Base-by-base conservation (phyloP, 1,284 basidiomycete genomes). In the Microbotryomycetes sp. region DNA sequence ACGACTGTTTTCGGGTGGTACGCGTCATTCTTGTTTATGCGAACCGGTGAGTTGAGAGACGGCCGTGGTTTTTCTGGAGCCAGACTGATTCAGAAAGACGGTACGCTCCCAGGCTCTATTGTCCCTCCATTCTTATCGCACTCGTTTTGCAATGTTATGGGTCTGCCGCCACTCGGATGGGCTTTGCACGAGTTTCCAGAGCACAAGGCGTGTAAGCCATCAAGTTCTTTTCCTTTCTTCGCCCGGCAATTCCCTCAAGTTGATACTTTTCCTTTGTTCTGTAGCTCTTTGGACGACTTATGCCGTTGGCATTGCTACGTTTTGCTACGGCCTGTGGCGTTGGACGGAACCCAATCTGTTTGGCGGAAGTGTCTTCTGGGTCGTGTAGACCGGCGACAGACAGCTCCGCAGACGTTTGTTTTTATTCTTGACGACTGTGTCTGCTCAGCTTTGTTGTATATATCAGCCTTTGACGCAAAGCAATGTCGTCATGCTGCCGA, bases 61-160 rank as follows among this genome's bases (percentile, higher is more conserved):
- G 18, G 18, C 11, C 9, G 11, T 11, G 18, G 9, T 9, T 11
- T 18, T 9, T 11, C 18, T 18, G 35, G 35, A 46, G 11, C 11
- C 28, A n/a, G n/a, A n/a, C n/a, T 21, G 9, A 46, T 45, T 11
- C 16, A 18, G 47, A 46, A 27, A 18, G n/a, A 24, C 15, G 35
- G 46, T 9, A 41, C 35, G 18, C 35, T 41, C 35, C 13, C 52
- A 76, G 75, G 73, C 15, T 76, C 75, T 1, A 59, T 78, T 45
- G 45, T 77, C 30, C 79, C 81, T 0, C 80, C 89, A 0, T 79
- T 91, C 56, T 75, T 81, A 30, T 82, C 89, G 0, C 94, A 98
- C 75, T 78, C 88, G 3, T 91, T 92, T 72, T 97, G 94, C 79
- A 98, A 98, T 73, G 73, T 88, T 50, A 93, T 97, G 90, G 93